A percentile compares a stretch with the other conserved stretches of the same genome.
phyloP scores from a whole-genome alignment of 192 early-diverging fungal species.

The Diversispora eburnea region DNA sequence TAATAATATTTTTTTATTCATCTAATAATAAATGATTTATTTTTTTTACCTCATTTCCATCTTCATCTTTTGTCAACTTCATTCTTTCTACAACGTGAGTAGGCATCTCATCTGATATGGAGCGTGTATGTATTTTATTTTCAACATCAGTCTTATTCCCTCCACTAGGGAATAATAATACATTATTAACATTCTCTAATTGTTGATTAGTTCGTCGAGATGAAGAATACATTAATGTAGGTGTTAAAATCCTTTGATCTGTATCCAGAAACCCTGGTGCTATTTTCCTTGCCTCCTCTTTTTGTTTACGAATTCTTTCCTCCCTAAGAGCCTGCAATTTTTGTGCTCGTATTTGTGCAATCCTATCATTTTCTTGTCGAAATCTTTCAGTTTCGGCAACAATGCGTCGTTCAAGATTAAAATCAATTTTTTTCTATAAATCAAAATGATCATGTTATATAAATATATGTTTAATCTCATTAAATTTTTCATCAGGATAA shows the following conservation, averaged over 20 bases:
- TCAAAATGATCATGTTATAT: not conserved
- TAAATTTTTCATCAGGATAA: not conserved
- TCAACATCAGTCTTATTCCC: not conserved
- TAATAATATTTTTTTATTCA: too few species aligned
- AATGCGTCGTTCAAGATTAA: constrained; percentile 51
- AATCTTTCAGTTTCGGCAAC: constrained; percentile 43
- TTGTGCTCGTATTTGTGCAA: constrained; percentile 34
- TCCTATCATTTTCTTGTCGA: constrained; percentile 32
- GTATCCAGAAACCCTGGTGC: constrained; percentile 64
- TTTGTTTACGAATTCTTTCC: constrained; percentile 45
- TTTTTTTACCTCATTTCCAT: constrained; percentile 2
- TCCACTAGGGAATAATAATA: not conserved
- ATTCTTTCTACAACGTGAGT: not conserved
- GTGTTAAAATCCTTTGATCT: constrained; percentile 55
- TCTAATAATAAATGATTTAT: too few species aligned
- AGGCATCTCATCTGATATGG: constrained; percentile 13
- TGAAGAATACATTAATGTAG: constrained; percentile 35
- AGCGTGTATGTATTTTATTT: not conserved
- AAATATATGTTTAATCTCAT: not conserved
- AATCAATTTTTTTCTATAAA: constrained; percentile 46
- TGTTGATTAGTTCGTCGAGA: not conserved
- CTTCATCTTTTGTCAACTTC: constrained; percentile 9
- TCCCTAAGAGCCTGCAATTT: constrained; percentile 37
- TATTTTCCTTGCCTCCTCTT: constrained; percentile 57
- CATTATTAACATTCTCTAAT: constrained; percentile 2